Conservation (phyloP, 805 yeast genomes). For the Kockiozyma suomiensis region DNA sequence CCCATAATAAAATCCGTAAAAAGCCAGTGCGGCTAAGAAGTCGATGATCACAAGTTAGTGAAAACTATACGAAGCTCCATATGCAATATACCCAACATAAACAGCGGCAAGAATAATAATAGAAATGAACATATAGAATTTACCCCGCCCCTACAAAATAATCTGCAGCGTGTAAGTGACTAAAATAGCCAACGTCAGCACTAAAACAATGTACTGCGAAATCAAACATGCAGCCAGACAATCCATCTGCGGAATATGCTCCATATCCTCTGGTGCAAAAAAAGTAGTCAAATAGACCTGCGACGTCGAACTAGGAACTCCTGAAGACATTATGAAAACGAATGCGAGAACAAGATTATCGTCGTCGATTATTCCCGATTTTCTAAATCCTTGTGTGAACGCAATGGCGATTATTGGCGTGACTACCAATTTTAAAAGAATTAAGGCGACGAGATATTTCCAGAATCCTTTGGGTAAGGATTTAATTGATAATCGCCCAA, state of each 20-base stretch:
- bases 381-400: conserved; percentile 62
- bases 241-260: conserved; percentile 63
- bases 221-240: conserved; percentile 73
- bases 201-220: conserved; percentile 69
- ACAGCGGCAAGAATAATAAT: background rate
- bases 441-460: conserved; percentile 60
- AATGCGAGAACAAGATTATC: conserved; percentile 65
- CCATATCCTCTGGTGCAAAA: conserved; percentile 67
- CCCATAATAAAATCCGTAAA: too few relatives aligned
- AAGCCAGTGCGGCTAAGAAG: too few relatives aligned
- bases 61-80: too few relatives aligned
- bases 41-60: too few relatives aligned
- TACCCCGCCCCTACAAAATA: conserved; percentile 27
- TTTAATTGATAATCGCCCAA: conserved; percentile 68
- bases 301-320: conserved; percentile 86
- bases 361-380: conserved; percentile 64
- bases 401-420: conserved; percentile 79
- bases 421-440: conserved; percentile 60
- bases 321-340: conserved; percentile 71
- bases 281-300: conserved; percentile 87
- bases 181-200: conserved; percentile 71
- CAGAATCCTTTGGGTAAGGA: conserved; percentile 68
- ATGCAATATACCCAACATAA: too few relatives aligned
- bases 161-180: conserved; percentile 62
- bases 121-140: background rate